Base-by-base conservation (phyloP, 139 green algal species). In the Spirogloea muscicola region DNA sequence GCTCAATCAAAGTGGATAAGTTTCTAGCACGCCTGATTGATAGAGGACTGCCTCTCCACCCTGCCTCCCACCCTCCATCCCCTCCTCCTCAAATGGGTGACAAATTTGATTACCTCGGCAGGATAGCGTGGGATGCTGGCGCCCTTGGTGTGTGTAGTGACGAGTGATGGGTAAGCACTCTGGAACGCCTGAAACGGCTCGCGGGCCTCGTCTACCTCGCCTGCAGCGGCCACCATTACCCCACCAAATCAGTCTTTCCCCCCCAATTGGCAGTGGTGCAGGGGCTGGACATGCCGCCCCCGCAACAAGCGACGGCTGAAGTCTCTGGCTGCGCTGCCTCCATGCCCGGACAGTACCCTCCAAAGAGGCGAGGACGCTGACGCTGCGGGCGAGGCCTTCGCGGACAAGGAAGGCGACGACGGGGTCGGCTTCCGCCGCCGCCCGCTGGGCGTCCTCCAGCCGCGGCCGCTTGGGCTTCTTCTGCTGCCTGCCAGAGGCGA, bases 101-200 rank as follows among this genome's bases (percentile, higher is more conserved):
- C n/a, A n/a, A n/a, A n/a, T n/a, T n/a, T n/a, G n/a, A n/a, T n/a
- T n/a, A n/a, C 52, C 52, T 62, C 52, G 5, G 52, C 52, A 43
- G 52, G 52, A 62, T 62, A 62, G 6, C 52, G 52, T 6, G 52
- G 52, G 9, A 62, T 62, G 6, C 6, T 6, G 6, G 52, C 52
- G 40, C 52, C 52, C 9, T 62, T 62, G 6, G 52, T 62, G 40
- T 62, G 52, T 21, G 31, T 31, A 31, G 52, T 62, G 7, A 62
- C 52, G 9, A 62, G 52, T 21, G 52, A 43, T 6, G 52, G 52
- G 9, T 62, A 62, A 6, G 9, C 6, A 55, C 21, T 21, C 46
- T 31, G 46, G 21, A 55, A 55, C 21, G 21, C 46, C 46, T 31
- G 21, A 21, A 31, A 31, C 21, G 21, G 46, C 46, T 31, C 46